phyloP scores from a whole-genome alignment of 2,329 filamentous ascomycete species.

The Sporothrix pallida region DNA sequence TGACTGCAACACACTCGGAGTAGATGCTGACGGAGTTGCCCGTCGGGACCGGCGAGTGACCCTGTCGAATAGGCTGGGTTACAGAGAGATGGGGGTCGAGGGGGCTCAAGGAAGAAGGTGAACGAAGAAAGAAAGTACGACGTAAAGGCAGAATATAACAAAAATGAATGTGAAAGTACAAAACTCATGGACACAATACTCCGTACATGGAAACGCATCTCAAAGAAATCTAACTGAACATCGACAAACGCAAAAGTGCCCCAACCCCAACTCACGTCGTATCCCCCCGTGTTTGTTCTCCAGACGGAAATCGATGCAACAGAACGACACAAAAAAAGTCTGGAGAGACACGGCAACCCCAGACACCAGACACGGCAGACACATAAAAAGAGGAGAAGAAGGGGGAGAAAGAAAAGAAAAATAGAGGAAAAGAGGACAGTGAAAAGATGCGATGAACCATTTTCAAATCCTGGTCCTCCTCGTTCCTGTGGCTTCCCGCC shows the following conservation, averaged over 20 bases:
- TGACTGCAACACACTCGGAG: slow-evolving; percentile 1
- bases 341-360: slow-evolving; percentile 13
- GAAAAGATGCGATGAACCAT: slow-evolving; percentile 24
- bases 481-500: not conserved
- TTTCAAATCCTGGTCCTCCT: slow-evolving; percentile 12
- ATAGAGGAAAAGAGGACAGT: not conserved
- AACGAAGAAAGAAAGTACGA: not conserved
- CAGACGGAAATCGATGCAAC: slow-evolving; percentile 5
- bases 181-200: not conserved
- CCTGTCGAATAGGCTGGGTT: not conserved
- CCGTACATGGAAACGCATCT: not conserved
- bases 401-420: not conserved
- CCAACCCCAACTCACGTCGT: not conserved
- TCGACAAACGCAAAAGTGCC: not conserved
- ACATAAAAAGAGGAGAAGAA: not conserved
- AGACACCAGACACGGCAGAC: slow-evolving; percentile 14
- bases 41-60: slow-evolving; percentile 23
- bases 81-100: not conserved
- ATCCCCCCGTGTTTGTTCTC: slow-evolving; percentile 11
- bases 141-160: not conserved
- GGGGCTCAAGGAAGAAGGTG: not conserved
- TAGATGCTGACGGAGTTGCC: not conserved
- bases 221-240: not conserved
- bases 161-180: not conserved
- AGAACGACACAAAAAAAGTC: not conserved